A percentile compares a stretch with the other conserved stretches of the same genome.
These are phyloP conservation scores for Xanthoparmelia taractica DNA, from an alignment of 495 filamentous ascomycete species.

Conservation along the genomic window DNA sequence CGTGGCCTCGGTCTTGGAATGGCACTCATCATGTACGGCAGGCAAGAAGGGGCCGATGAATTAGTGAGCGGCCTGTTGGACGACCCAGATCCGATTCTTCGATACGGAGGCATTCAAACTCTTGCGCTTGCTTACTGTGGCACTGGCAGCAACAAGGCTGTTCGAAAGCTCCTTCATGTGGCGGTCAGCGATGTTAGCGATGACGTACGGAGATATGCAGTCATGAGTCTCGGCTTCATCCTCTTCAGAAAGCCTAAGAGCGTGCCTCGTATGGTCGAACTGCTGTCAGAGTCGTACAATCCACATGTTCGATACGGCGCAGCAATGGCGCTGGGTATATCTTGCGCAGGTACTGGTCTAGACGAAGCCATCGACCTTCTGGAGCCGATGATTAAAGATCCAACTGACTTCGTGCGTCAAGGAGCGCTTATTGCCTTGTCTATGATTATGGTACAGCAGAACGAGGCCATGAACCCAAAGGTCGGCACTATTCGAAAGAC, in stretches of 20 bases:
- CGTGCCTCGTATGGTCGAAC: slow-evolving; percentile 98
- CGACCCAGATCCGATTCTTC: slow-evolving; percentile 85
- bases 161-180: slow-evolving; percentile 91
- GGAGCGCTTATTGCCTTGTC: slow-evolving; percentile 90
- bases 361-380: slow-evolving; percentile 96
- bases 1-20: slow-evolving; percentile 92
- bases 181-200: slow-evolving; percentile 98
- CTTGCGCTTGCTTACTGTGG: slow-evolving; percentile 96
- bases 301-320: slow-evolving; percentile 98
- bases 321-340: slow-evolving; percentile 96
- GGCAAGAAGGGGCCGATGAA: slow-evolving; percentile 89
- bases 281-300: slow-evolving; percentile 96
- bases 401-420: slow-evolving; percentile 95
- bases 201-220: slow-evolving; percentile 92
- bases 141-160: slow-evolving; percentile 95
- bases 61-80: slow-evolving; percentile 87
- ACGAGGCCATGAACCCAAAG: slow-evolving; percentile 90
- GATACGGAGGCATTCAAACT: slow-evolving; percentile 99
- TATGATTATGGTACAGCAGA: slow-evolving; percentile 98
- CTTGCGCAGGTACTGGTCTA: slow-evolving; percentile 91
- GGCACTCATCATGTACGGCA: slow-evolving; percentile 96
- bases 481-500: slow-evolving; percentile 74
- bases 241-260: slow-evolving; percentile 96
- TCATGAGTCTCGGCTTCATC: slow-evolving; percentile 97
- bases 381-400: slow-evolving; percentile 99